Conservation (phyloP, 768 basidiomycete species). For the Trametes gibbosa region DNA sequence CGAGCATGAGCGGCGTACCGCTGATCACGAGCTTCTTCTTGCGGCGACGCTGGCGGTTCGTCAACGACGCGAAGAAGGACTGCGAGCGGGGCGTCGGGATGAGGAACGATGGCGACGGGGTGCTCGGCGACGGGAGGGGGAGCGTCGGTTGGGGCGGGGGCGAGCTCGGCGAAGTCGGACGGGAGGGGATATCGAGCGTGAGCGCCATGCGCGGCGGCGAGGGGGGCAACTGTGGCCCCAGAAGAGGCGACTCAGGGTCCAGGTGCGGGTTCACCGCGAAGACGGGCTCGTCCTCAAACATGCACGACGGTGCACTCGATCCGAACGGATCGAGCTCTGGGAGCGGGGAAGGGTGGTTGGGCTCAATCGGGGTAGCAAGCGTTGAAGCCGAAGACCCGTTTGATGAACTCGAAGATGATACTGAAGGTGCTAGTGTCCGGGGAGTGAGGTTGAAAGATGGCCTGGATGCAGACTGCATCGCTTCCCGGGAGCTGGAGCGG, state of each 20-base stretch:
- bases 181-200: constrained; percentile 13
- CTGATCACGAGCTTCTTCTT: constrained; percentile 29
- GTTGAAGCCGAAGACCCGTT: constrained; percentile 21
- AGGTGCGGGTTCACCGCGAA: constrained; percentile 14
- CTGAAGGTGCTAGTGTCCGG: constrained; percentile 6
- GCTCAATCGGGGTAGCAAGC: constrained; percentile 24
- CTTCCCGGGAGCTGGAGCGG: constrained; percentile 15
- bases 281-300: constrained; percentile 11
- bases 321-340: constrained; percentile 23
- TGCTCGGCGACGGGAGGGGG: constrained; percentile 25
- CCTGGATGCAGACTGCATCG: constrained; percentile 9
- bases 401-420: constrained; percentile 21
- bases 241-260: constrained; percentile 11
- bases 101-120: constrained; percentile 27
- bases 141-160: constrained; percentile 25
- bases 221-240: constrained; percentile 3
- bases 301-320: constrained; percentile 17
- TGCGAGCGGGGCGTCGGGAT: constrained; percentile 17
- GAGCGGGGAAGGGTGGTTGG: constrained; percentile 1
- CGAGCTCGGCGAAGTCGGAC: constrained; percentile 19
- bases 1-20: constrained; percentile 8
- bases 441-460: constrained; percentile 12
- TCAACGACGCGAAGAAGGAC: constrained; percentile 24
- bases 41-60: constrained; percentile 17
- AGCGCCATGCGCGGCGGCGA: constrained; percentile 4